These are phyloP conservation scores for Populus nigra DNA, from an alignment of 345 rosid species.

Conservation along the genomic window DNA sequence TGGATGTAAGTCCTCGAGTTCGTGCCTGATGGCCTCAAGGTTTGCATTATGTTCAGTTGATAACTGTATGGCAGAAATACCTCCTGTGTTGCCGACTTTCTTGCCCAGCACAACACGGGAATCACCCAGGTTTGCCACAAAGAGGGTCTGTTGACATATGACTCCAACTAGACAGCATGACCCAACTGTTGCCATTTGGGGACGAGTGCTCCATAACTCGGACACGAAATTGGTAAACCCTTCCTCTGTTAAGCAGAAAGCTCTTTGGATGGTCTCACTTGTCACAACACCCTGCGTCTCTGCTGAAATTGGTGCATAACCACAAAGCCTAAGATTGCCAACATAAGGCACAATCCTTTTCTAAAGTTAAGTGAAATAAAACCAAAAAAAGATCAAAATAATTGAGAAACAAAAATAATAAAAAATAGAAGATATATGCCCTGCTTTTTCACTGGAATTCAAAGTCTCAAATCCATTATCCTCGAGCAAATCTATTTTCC, in stretches of 20 bases:
- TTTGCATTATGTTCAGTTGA: constrained; percentile 93
- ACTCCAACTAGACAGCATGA: constrained; percentile 90
- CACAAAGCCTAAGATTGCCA: constrained; percentile 73
- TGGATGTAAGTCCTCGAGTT: constrained; percentile 78
- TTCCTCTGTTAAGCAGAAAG: constrained; percentile 70
- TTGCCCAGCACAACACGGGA: constrained; percentile 80
- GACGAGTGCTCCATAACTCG: constrained; percentile 54
- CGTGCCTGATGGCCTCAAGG: constrained; percentile 68
- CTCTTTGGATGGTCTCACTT: constrained; percentile 61
- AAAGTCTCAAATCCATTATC: background rate
- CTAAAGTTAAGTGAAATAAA: constrained; percentile 8
- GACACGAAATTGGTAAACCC: constrained; percentile 76
- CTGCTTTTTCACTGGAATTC: background rate
- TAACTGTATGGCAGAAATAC: constrained; percentile 67
- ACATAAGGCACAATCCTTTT: constrained; percentile 52
- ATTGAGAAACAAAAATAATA: background rate
- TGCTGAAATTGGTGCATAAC: constrained; percentile 78
- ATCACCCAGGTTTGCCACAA: constrained; percentile 85
- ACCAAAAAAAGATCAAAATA: background rate
- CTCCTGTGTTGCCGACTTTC: constrained; percentile 74
- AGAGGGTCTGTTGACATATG: constrained; percentile 66
- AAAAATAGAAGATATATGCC: background rate
- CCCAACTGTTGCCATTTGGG: constrained; percentile 74
- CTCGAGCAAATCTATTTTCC: constrained; percentile 9
- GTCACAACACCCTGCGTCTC: constrained; percentile 69